Conservation (phyloP, 371 early-diverging fungal species). For the Mortierella sp. region DNA sequence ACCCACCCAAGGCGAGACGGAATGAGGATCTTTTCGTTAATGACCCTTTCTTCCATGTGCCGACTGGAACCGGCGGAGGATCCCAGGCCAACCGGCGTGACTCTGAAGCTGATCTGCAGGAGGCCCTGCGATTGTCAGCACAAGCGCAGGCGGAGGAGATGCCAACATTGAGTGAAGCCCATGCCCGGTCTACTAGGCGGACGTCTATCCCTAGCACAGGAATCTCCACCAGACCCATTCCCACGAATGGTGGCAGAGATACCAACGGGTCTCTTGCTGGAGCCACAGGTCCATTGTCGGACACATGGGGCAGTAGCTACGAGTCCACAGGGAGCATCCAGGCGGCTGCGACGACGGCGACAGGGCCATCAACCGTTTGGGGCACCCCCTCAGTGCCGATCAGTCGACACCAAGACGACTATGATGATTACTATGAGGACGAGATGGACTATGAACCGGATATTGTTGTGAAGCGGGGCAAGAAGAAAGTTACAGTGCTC, state of each 20-base stretch:
- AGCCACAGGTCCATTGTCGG: neutral
- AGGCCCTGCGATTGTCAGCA: slow-evolving; percentile 39
- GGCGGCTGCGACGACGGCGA: neutral
- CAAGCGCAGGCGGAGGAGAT: slow-evolving; percentile 28
- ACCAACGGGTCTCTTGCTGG: neutral
- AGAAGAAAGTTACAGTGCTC: slow-evolving; percentile 48
- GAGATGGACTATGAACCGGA: slow-evolving; percentile 51
- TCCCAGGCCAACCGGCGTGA: slow-evolving; percentile 15
- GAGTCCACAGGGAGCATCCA: slow-evolving; percentile 25
- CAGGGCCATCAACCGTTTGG: slow-evolving; percentile 64
- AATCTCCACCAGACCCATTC: slow-evolving; percentile 16
- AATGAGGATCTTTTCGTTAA: slow-evolving; percentile 54
- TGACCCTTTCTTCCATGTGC: slow-evolving; percentile 70
- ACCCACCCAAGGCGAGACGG: slow-evolving; percentile 33
- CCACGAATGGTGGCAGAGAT: neutral
- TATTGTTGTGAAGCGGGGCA: slow-evolving; percentile 53
- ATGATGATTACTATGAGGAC: slow-evolving; percentile 46
- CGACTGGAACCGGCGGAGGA: slow-evolving; percentile 53
- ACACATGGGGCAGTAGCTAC: slow-evolving; percentile 29
- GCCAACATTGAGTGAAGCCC: slow-evolving; percentile 47
- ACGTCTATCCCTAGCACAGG: slow-evolving; percentile 14
- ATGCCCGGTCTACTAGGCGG: slow-evolving; percentile 21
- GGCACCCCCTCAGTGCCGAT: slow-evolving; percentile 65
- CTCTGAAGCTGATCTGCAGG: slow-evolving; percentile 47
- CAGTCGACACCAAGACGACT: slow-evolving; percentile 39